Conservation (phyloP, 2,329 filamentous ascomycete species). For the Fusarium sacchari region DNA sequence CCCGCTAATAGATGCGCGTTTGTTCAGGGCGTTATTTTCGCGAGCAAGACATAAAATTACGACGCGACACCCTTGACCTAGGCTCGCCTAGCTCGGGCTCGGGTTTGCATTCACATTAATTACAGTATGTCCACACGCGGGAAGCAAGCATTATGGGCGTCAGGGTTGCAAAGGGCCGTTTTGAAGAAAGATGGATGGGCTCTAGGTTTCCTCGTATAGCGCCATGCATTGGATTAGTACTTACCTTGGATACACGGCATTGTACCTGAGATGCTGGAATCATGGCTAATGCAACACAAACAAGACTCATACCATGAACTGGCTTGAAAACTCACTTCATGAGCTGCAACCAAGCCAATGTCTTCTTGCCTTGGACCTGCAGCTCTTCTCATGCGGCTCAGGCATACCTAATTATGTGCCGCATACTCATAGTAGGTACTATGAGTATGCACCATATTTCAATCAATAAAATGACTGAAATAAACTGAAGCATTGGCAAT, state of each 20-base stretch:
- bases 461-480: neutral
- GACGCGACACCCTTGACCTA: neutral
- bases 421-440: too few species aligned
- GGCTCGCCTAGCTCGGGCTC: neutral
- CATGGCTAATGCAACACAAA: neutral
- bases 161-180: neutral
- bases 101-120: neutral
- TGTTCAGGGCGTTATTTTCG: constrained; percentile 14
- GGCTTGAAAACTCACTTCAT: neutral
- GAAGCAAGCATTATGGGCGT: neutral
- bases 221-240: neutral
- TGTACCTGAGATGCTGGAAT: neutral
- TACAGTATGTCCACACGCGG: neutral
- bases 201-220: neutral
- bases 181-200: neutral
- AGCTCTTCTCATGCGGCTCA: neutral
- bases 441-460: neutral
- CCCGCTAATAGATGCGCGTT: constrained; percentile 8
- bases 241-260: neutral
- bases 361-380: neutral
- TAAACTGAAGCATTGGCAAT: neutral
- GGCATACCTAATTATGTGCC: neutral
- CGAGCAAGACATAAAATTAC: neutral
- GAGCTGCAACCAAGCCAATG: neutral
- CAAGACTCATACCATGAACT: neutral